A percentile compares a stretch with the other conserved stretches of the same genome.
phyloP scores from a whole-genome alignment of 345 rosid species.

The Raphanus sativus region DNA sequence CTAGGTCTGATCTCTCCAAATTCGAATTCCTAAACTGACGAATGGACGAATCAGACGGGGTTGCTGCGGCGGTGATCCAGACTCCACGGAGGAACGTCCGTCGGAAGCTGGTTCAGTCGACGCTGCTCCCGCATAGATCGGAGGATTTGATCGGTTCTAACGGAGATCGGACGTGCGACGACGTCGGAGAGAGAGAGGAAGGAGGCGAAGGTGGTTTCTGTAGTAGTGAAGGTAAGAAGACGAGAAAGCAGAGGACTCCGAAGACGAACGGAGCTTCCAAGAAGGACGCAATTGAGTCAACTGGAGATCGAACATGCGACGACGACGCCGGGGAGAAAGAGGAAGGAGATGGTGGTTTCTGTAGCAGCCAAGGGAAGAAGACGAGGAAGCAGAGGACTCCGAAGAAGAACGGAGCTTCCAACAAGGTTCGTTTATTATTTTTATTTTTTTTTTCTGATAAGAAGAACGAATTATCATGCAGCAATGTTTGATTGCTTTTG shows the following conservation, averaged over 20 bases:
- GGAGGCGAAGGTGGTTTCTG: slow-evolving; percentile 49
- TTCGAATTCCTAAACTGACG: slow-evolving; percentile 2
- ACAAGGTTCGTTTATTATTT: no score
- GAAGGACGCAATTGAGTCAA: slow-evolving; percentile 4
- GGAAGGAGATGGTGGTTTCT: no score
- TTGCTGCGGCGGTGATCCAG: slow-evolving; percentile 20
- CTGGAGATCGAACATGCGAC: no score
- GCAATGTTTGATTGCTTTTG: background rate
- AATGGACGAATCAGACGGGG: slow-evolving; percentile 20
- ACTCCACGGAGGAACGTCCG: slow-evolving; percentile 46
- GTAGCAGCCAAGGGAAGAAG: background rate
- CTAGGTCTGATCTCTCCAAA: background rate
- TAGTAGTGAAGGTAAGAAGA: slow-evolving; percentile 63
- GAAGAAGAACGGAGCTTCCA: background rate
- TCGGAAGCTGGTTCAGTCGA: slow-evolving; percentile 77
- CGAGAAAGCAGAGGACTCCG: slow-evolving; percentile 49
- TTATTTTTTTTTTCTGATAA: no score
- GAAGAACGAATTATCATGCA: no score
- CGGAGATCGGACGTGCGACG: slow-evolving; percentile 35
- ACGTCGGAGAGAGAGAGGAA: slow-evolving; percentile 20
- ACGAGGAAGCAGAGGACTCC: background rate
- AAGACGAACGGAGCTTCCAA: slow-evolving; percentile 44
- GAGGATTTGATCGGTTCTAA: slow-evolving; percentile 41
- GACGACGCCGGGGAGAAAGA: no score
- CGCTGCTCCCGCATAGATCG: slow-evolving; percentile 55